Evolutionary conservation across 208 protist species (phyloP).

Genomic region (Acanthamoeba polyphaga): DNA sequence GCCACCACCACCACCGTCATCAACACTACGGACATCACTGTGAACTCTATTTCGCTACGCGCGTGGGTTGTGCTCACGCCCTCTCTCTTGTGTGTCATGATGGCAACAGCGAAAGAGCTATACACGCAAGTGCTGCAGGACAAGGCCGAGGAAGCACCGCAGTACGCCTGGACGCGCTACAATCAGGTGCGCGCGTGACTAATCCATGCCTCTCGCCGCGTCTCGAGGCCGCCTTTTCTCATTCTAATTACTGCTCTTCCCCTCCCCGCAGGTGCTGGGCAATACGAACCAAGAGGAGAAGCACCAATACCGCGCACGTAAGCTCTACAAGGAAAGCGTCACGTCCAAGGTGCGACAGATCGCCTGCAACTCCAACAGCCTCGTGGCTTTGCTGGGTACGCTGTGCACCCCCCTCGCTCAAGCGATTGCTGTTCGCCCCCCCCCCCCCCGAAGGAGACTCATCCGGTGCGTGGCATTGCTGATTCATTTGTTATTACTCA

Average conservation of each 20-base stretch:
- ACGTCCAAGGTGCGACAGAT: conserved; percentile 11
- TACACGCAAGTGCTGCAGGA: conserved; percentile 40
- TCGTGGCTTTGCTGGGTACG: neutral
- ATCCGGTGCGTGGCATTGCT: neutral
- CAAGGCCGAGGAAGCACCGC: conserved; percentile 1
- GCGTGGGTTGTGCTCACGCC: too few species aligned
- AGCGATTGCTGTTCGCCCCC: too few species aligned
- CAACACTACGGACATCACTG: too few species aligned
- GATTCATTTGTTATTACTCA: neutral
- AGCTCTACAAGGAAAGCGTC: conserved; percentile 46
- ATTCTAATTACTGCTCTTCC: neutral
- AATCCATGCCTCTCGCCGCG: too few species aligned
- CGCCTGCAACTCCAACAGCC: conserved; percentile 36
- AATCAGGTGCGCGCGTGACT: neutral
- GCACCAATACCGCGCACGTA: neutral
- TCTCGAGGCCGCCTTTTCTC: too few species aligned
- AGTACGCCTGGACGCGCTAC: conserved; percentile 36
- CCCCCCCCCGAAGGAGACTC: too few species aligned
- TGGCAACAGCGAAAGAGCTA: neutral
- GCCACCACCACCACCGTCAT: too few species aligned
- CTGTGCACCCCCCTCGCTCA: neutral
- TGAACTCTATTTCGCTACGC: too few species aligned
- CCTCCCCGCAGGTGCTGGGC: neutral
- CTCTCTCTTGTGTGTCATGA: neutral
- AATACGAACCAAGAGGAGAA: conserved; percentile 31